Base-by-base conservation (phyloP, 257 asterid species). In the Gentiana straminea region DNA sequence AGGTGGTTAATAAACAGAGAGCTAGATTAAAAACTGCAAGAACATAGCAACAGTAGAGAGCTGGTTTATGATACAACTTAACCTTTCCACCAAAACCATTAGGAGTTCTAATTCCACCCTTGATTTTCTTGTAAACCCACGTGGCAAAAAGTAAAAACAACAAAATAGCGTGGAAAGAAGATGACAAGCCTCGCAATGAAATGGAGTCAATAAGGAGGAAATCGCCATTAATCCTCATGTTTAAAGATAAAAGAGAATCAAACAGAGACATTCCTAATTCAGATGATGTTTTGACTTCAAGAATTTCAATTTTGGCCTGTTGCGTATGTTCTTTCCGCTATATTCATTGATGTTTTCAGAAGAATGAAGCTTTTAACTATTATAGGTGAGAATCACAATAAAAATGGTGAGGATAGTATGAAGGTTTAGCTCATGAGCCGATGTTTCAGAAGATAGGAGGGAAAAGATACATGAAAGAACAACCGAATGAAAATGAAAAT, bases 91-190 rank as follows among this genome's bases (percentile, higher is more conserved):
- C 59, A 56, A 44, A 63, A 62, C 70, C 79, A 32, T 3, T 54
- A 13, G 13, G 58, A 54, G 59, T 79, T 39, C 56, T 44, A 34
- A 35, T 52, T 12, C 24, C 60, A 24, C 57, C 54, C 55, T 61
- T 60, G 12, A 73, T 34, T 64, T 51, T 81, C 48, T 50, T 57
- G 65, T 35, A 64, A 33, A 69, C 64, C 81, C 93, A 89, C 35
- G 54, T 63, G 33, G 66, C 13, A 8, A 73, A 48, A 24, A 79
- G 41, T 24, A 64, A 33, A 50, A 66, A 4, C 10, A 82, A 59
- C 72, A 89, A 57, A 35, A 76, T 33, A 0, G 82, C 41, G 74
- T 89, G 95, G 69, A 80, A 9, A 37, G 73, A 72, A 57, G 59
- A 73, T 34, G 91, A 80, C 39, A 81, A 60, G 68, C 64, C 66